Evolutionary conservation across 2,329 filamentous ascomycete species (phyloP), one percentile per base, ranked within the genome.

Genomic region (Cladophialophora yegresii): DNA sequence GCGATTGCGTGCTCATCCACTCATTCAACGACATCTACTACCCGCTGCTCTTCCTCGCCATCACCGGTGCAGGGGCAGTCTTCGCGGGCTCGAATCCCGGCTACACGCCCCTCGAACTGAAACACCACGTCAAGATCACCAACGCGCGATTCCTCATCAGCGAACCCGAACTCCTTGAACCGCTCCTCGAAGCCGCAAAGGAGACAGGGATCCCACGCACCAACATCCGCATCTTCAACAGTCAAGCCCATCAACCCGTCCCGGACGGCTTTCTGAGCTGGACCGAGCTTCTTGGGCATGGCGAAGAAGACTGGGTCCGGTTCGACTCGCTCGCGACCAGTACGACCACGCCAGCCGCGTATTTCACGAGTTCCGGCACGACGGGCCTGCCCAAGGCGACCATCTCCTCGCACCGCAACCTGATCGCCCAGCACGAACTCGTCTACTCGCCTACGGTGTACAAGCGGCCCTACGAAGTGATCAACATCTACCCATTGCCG

Each of bases 301-400:
- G 64, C n/a, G 64, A 66, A 23, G 71, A 75, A 4, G 77, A 80
- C 73, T 86, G 80, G 82, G 69, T 77, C 16, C 74, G 73, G 4
- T 82, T 80, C 71, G 72, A 80, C 66, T 75, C 76, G 64, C 74
- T 70, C 69, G 72, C 54, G 13, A 54, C 57, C 13, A 56, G 56
- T 63, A 78, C 76, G 67, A 77, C 72, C 66, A 86, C 80, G 3
- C 76, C 75, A 7, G 85, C 77, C 23, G 82, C 72, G 67, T 77
- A 77, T 67, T 74, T 78, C 5, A 85, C 85, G 66, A 85, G 81
- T 66, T 84, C 81, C 56, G 85, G 85, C 0, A 87, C 85, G 0
- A 87, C 85, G 0, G 84, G 84, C 0, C 73, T 87, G 1, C 85
- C 85, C 0, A 88, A 88, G 70, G 84, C 84, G 0, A 82, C 83